Conservation (phyloP, 768 basidiomycete genomes). For the Leccinum rimulosum region DNA sequence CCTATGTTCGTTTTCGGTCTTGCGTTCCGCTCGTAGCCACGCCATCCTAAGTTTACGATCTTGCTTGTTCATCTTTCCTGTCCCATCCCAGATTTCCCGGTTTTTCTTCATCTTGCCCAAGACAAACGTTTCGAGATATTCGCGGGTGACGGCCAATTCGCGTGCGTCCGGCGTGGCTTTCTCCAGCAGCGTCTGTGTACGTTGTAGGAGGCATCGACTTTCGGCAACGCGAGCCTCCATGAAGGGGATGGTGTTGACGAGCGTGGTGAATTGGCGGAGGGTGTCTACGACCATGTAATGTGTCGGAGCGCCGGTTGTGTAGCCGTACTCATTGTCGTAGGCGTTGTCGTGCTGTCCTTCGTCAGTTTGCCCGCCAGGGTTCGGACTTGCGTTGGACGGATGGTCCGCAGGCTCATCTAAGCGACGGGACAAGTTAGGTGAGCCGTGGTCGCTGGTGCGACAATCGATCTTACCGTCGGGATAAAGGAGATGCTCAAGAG, state of each 20-base stretch:
- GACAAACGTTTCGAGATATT: constrained; percentile 24
- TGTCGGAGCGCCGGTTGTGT: constrained; percentile 17
- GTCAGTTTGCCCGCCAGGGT: constrained; percentile 4
- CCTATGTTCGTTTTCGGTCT: constrained; percentile 11
- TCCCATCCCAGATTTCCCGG: constrained; percentile 33
- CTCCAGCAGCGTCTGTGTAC: constrained; percentile 12
- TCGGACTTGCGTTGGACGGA: not conserved
- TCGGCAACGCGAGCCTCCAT: constrained; percentile 23
- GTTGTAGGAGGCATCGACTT: constrained; percentile 16
- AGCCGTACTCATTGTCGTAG: not conserved
- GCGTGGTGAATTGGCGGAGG: constrained; percentile 27
- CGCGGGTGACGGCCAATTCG: constrained; percentile 22
- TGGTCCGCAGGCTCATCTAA: constrained; percentile 10
- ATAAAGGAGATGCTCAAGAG: constrained; percentile 11
- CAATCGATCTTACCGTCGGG: constrained; percentile 5
- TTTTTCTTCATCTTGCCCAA: constrained; percentile 32
- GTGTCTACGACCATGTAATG: constrained; percentile 27
- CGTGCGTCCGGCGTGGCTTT: constrained; percentile 17
- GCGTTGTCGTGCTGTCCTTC: not conserved
- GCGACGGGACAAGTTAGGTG: not conserved
- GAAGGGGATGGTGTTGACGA: constrained; percentile 21
- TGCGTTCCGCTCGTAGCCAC: constrained; percentile 25
- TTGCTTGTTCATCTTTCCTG: constrained; percentile 22
- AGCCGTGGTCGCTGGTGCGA: not conserved
- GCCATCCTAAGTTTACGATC: constrained; percentile 24